Base-by-base conservation (phyloP, 352 stramenopile genomes). In the Globisporangium radiosum region DNA sequence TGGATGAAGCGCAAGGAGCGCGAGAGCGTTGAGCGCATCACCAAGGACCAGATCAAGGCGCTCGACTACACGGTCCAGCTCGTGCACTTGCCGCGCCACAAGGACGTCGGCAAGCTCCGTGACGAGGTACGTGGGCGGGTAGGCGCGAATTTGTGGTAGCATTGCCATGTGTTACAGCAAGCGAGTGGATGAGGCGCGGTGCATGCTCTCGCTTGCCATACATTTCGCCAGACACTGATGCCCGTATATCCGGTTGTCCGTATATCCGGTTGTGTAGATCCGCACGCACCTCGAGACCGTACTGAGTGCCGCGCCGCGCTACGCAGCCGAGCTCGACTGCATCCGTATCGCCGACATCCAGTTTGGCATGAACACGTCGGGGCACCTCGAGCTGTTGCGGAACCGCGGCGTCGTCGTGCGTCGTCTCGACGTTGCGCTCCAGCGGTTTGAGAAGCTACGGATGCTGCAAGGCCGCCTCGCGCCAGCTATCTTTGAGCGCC, bases 31-130 rank as follows among this genome's bases (percentile, higher is more conserved):
- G 68, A 69, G 15, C 74, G 66, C 33, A 90, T 89, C 54, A 72
- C 64, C 8, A 73, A 83, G 17, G 65, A 80, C 52, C 79, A 90
- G 54, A 73, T 90, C 63, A 88, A 84, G 45, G 84, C 73, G 19
- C 63, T 79, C 42, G 78, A 93, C 56, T 93, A 92, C 66, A 92
- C 84, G 0, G 84, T 92, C 2, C 84, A 92, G 51, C 75, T 93
- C 47, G 65, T 85, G 47, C 76, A 81, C 52, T 54, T 93, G 13
- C 84, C 84, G 1, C 38, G 54, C 0, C 84, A 90, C 70, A 73
- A 73, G 11, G 70, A 93, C 45, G 67, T 90, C 7, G 65, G 76
- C 15, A 61, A 81, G 25, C 76, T 93, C 13, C 72, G 78, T 8
- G 62, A 81, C 40, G 81, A 90, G 52, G 83, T 93, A 52, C 47